phyloP scores from a whole-genome alignment of 108 stramenopile genomes.

The Pseudonitzschia pungens region DNA sequence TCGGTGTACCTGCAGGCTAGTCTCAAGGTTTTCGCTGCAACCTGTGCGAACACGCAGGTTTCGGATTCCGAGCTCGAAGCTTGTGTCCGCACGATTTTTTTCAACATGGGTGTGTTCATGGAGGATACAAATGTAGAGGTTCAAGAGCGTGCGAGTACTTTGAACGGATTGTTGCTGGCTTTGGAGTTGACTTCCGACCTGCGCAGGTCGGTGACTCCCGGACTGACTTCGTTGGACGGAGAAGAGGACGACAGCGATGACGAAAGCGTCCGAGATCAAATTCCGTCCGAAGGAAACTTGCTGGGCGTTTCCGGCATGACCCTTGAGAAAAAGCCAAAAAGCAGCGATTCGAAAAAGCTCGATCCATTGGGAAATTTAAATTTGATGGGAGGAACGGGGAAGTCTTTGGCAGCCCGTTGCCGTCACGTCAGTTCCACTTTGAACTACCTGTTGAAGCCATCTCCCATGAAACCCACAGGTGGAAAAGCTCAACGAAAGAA shows the following conservation, averaged over 20 bases:
- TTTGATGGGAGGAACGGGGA: background rate
- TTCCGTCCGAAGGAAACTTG: slow-evolving; percentile 28
- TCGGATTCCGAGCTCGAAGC: slow-evolving; percentile 56
- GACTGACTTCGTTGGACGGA: slow-evolving; percentile 23
- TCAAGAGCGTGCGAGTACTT: slow-evolving; percentile 84
- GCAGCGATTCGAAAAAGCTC: slow-evolving; percentile 13
- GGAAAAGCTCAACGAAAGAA: slow-evolving; percentile 84
- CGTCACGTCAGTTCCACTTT: slow-evolving; percentile 47
- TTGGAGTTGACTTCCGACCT: slow-evolving; percentile 47
- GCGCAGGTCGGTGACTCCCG: slow-evolving; percentile 14
- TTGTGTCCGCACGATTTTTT: slow-evolving; percentile 48
- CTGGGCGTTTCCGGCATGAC: slow-evolving; percentile 32
- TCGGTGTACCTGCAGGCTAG: slow-evolving; percentile 88
- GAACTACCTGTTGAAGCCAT: slow-evolving; percentile 69
- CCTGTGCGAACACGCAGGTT: slow-evolving; percentile 45
- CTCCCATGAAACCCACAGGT: slow-evolving; percentile 89
- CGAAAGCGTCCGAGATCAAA: slow-evolving; percentile 5
- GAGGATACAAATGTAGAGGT: slow-evolving; percentile 84
- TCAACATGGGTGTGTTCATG: slow-evolving; percentile 54
- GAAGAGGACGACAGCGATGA: slow-evolving; percentile 23
- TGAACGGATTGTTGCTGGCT: slow-evolving; percentile 62
- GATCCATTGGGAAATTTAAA: background rate
- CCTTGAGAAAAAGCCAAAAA: background rate
- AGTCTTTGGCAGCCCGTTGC: slow-evolving; percentile 24
- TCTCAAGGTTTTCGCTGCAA: slow-evolving; percentile 86